Percentiles rank a stretch among this genome's conserved stretches.
These are phyloP conservation scores for Lentinus brumalis DNA, from an alignment of 768 basidiomycete genomes.

Conservation along the genomic window DNA sequence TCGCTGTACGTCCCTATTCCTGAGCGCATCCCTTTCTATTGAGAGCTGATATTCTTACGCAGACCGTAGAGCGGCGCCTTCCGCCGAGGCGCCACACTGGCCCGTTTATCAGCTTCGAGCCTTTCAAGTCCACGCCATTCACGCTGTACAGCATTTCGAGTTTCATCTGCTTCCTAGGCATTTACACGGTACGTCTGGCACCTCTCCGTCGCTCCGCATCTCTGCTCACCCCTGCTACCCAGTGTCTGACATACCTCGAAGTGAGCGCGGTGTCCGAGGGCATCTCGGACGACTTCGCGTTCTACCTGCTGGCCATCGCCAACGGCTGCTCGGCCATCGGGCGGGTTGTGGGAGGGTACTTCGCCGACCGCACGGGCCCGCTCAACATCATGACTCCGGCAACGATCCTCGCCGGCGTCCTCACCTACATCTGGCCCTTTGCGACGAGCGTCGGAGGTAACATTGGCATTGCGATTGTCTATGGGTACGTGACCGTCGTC, in stretches of 20 bases:
- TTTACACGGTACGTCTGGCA: slow-evolving; percentile 56
- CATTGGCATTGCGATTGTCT: slow-evolving; percentile 57
- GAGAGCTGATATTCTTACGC: slow-evolving; percentile 21
- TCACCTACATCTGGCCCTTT: slow-evolving; percentile 77
- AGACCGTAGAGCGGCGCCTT: slow-evolving; percentile 44
- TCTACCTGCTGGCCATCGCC: slow-evolving; percentile 68
- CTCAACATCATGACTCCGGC: slow-evolving; percentile 73
- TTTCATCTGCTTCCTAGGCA: slow-evolving; percentile 61
- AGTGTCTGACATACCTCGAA: slow-evolving; percentile 71
- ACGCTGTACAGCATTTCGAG: slow-evolving; percentile 59
- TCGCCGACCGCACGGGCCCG: slow-evolving; percentile 60
- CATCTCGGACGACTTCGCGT: slow-evolving; percentile 50
- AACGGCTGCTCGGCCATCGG: slow-evolving; percentile 69
- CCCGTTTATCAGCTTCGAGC: slow-evolving; percentile 61
- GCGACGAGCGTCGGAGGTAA: slow-evolving; percentile 44
- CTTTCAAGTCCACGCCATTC: slow-evolving; percentile 56
- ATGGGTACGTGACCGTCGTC: slow-evolving; percentile 50
- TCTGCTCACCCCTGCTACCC: neutral
- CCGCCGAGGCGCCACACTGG: slow-evolving; percentile 55
- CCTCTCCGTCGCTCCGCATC: neutral
- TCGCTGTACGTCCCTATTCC: slow-evolving; percentile 20
- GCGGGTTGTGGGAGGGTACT: slow-evolving; percentile 52
- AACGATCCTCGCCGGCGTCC: slow-evolving; percentile 51
- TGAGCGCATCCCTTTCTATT: slow-evolving; percentile 4
- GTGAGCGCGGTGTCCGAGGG: slow-evolving; percentile 55